Conservation (phyloP, 257 asterid species). For the Eustoma russellianum region DNA sequence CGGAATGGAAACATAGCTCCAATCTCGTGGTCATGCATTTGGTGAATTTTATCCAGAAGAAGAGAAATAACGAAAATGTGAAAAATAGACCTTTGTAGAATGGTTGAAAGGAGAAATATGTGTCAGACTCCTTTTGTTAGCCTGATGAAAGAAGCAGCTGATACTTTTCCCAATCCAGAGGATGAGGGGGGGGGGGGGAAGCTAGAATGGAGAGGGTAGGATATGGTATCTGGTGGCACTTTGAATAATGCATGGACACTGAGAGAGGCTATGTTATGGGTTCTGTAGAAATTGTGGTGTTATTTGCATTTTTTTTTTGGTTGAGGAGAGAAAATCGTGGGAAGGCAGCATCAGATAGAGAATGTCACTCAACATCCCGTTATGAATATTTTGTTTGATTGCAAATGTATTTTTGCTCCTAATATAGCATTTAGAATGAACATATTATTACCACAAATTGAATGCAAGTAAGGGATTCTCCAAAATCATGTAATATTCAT, state of each 20-base stretch:
- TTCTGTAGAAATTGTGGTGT: not conserved
- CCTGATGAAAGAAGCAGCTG: not conserved
- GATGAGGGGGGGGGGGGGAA: not conserved
- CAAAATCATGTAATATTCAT: too few relatives aligned
- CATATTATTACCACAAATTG: too few relatives aligned
- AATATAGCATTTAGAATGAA: too few relatives aligned
- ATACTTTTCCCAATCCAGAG: not conserved
- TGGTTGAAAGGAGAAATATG: not conserved
- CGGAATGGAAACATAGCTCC: too few relatives aligned
- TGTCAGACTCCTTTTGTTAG: not conserved
- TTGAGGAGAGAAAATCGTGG: slow-evolving; percentile 8
- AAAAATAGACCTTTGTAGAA: not conserved
- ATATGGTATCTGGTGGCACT: not conserved
- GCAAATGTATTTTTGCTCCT: too few relatives aligned
- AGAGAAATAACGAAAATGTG: not conserved
- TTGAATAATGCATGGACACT: too few relatives aligned
- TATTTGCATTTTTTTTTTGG: slow-evolving; percentile 4
- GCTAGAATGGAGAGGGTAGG: too few relatives aligned
- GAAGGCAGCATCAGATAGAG: not conserved
- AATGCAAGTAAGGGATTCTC: too few relatives aligned
- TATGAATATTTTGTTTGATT: too few relatives aligned
- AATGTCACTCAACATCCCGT: too few relatives aligned
- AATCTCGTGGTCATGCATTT: too few relatives aligned
- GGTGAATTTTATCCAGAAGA: too few relatives aligned
- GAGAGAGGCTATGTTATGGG: not conserved